Base-by-base conservation (phyloP, 345 rosid genomes). In the Rubroshorea leprosula region DNA sequence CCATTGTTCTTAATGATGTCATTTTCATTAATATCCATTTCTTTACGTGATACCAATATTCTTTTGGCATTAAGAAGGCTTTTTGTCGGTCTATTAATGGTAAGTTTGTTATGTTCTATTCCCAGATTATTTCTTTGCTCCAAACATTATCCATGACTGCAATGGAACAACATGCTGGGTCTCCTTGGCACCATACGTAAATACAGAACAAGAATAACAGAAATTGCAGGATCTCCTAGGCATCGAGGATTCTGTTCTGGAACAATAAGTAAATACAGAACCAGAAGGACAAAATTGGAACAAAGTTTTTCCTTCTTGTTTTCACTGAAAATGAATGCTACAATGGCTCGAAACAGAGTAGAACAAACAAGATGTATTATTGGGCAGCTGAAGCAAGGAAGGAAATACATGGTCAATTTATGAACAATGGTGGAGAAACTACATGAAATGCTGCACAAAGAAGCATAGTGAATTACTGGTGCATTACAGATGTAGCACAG, bases 401-500 rank as follows among this genome's bases (percentile, higher is more conserved):
- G 25, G 38, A 56, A 51, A 54, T 50, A 65, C 65, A 64, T 31
- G 57, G 49, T 54, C 51, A 64, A 57, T 50, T 58, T 63, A 52
- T 59, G 47, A 60, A 54, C 66, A 64, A 11, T 31, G 58, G 60
- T 57, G 54, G 29, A 24, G 51, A 61, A 54, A 54, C 66, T 59
- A 51, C 49, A 14, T 13, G 0, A 53, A 9, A 48, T 39, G 46
- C 49, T 23, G 60, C 16, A 63, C 44, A 24, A 44, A 60, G 9
- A 29, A 9, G 9, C 35, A 29, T 27, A 27, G 31, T 27, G 31
- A 3, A 4, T 27, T 27, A 27, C 31, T 27, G 8, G 31, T 27
- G 4, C 31, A 1, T 72, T 72, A 87, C 43, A 89, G 83, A 78
- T 87, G 84, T 27, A 89, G 75, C 68, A 85, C 76, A 0, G 94